These are phyloP conservation scores for Neonectria neomacrospora DNA, from an alignment of 2,329 filamentous ascomycete genomes.

Conservation along the genomic window DNA sequence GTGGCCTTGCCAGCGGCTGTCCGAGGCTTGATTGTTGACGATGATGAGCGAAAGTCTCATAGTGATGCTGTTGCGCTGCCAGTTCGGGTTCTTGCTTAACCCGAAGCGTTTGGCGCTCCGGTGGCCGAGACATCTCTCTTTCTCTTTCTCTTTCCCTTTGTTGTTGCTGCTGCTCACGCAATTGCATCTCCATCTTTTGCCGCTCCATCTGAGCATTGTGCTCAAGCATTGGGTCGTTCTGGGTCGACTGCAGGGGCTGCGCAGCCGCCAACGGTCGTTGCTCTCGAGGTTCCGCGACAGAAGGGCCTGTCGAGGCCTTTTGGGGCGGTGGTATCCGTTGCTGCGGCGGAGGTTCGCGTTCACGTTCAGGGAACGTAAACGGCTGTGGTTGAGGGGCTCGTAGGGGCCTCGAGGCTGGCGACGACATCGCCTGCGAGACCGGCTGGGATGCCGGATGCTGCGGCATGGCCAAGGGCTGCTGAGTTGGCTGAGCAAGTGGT, in stretches of 20 bases:
- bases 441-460: constrained; percentile 53
- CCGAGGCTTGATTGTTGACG: constrained; percentile 54
- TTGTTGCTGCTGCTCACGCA: constrained; percentile 43
- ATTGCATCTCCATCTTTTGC: constrained; percentile 48
- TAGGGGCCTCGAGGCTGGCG: constrained; percentile 56
- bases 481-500: constrained; percentile 42
- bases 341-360: constrained; percentile 49
- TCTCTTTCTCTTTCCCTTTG: constrained; percentile 45
- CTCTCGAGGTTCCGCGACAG: constrained; percentile 50
- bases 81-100: constrained; percentile 64
- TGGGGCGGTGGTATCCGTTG: constrained; percentile 55
- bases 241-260: constrained; percentile 49
- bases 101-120: constrained; percentile 47
- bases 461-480: constrained; percentile 47
- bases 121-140: constrained; percentile 44
- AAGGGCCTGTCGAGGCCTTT: constrained; percentile 48
- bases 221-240: constrained; percentile 50
- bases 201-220: constrained; percentile 46
- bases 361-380: constrained; percentile 58
- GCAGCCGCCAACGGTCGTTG: constrained; percentile 49
- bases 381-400: constrained; percentile 54
- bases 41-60: constrained; percentile 57
- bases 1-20: constrained; percentile 53
- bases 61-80: constrained; percentile 53
- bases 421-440: constrained; percentile 60